Percentiles rank a stretch among this genome's conserved stretches.
Evolutionary conservation across 768 basidiomycete species (phyloP).

Genomic region (Pleurotus cornucopiae): DNA sequence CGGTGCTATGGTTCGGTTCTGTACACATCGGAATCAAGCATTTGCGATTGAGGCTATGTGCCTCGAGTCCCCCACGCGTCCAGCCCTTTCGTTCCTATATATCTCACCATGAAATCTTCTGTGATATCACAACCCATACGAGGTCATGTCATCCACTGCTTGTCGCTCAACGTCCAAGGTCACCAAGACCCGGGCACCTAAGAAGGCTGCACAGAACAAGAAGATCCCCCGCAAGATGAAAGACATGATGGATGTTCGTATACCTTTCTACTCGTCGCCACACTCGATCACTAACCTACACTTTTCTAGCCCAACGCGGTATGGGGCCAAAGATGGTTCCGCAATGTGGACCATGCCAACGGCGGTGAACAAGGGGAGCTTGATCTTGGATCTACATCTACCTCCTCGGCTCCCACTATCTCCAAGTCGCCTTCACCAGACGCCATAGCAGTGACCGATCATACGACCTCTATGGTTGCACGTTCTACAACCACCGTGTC

Average conservation of each 20-base stretch:
- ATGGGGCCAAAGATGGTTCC: constrained; percentile 8
- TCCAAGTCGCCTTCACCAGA: neutral
- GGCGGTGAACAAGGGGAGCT: constrained; percentile 1
- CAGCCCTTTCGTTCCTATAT: neutral
- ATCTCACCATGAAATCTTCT: neutral
- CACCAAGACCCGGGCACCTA: neutral
- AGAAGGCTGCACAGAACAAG: constrained; percentile 1
- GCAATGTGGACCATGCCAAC: neutral
- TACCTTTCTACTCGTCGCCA: neutral
- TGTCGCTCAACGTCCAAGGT: neutral
- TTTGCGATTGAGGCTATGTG: constrained; percentile 8
- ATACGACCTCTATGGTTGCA: neutral
- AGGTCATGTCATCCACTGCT: too few relatives aligned
- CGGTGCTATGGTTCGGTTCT: neutral
- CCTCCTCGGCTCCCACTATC: neutral
- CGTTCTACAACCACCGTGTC: neutral
- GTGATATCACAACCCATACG: neutral
- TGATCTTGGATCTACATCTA: neutral
- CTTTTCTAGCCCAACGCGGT: neutral
- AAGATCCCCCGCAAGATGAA: constrained; percentile 1
- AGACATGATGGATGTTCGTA: neutral
- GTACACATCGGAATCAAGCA: constrained; percentile 6
- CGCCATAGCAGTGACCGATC: neutral
- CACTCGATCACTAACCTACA: neutral
- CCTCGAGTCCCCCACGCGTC: constrained; percentile 4